Conservation (phyloP, 169 alveolate genomes). For the Besnoitia besnoiti region DNA sequence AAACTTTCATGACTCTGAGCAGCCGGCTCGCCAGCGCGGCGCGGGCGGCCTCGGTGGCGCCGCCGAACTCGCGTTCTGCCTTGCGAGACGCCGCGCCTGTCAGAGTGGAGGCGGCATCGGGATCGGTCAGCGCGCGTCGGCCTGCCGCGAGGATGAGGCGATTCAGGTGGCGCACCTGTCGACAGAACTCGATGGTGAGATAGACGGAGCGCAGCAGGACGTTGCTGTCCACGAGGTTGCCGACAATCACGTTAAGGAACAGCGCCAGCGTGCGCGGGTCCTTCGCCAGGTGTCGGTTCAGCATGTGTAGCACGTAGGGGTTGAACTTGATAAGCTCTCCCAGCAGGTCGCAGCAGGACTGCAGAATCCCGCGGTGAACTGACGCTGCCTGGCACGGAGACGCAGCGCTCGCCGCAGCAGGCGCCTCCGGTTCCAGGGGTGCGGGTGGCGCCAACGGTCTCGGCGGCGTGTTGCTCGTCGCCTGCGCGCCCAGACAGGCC, state of each 20-base stretch:
- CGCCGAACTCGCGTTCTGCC: background rate
- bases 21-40: background rate
- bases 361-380: conserved; percentile 43
- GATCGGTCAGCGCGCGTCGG: background rate
- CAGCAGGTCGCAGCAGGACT: conserved; percentile 51
- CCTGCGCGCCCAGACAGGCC: too few species aligned
- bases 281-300: conserved; percentile 10
- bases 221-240: conserved; percentile 33
- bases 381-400: background rate
- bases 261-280: background rate
- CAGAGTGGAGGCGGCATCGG: background rate
- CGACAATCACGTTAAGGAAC: background rate
- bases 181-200: conserved; percentile 36
- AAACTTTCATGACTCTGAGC: background rate
- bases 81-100: background rate
- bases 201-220: conserved; percentile 38
- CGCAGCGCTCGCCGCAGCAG: background rate
- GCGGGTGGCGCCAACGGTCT: background rate
- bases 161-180: background rate
- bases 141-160: background rate
- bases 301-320: conserved; percentile 38
- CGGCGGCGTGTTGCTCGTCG: background rate
- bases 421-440: background rate
- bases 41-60: background rate
- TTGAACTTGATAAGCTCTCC: conserved; percentile 45